These are phyloP conservation scores for Clathrospora elynae DNA, from an alignment of 2,329 filamentous ascomycete genomes.

Conservation along the genomic window DNA sequence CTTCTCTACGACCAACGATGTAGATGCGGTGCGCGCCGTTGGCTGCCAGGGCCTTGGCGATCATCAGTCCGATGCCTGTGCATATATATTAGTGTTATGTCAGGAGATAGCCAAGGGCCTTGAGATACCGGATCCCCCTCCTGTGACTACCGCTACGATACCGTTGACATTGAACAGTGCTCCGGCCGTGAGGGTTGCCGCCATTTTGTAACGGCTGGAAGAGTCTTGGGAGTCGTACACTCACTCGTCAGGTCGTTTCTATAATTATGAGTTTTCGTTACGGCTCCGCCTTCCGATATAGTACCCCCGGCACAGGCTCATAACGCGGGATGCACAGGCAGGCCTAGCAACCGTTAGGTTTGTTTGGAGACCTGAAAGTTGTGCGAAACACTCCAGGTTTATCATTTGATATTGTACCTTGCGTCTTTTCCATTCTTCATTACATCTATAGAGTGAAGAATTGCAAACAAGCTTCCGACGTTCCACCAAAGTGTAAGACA, in stretches of 20 bases:
- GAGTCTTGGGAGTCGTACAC: background rate
- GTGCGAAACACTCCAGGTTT: too few relatives aligned
- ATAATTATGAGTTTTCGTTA: constrained; percentile 1
- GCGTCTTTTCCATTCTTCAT: too few relatives aligned
- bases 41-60: constrained; percentile 23
- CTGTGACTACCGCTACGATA: constrained; percentile 30
- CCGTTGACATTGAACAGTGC: constrained; percentile 27
- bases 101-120: too few relatives aligned
- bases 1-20: constrained; percentile 26
- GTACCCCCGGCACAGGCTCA: too few relatives aligned
- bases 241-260: background rate
- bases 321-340: too few relatives aligned
- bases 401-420: too few relatives aligned
- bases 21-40: constrained; percentile 29
- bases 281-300: constrained; percentile 16
- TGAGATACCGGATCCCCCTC: constrained; percentile 26
- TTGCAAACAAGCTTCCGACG: background rate
- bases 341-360: too few relatives aligned
- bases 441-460: too few relatives aligned
- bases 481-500: background rate
- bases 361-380: too few relatives aligned
- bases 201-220: background rate
- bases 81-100: background rate
- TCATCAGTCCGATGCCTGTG: constrained; percentile 28
- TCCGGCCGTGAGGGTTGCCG: constrained; percentile 12